Base-by-base conservation (phyloP, 371 early-diverging fungal species). In the Mucor mucedo region DNA sequence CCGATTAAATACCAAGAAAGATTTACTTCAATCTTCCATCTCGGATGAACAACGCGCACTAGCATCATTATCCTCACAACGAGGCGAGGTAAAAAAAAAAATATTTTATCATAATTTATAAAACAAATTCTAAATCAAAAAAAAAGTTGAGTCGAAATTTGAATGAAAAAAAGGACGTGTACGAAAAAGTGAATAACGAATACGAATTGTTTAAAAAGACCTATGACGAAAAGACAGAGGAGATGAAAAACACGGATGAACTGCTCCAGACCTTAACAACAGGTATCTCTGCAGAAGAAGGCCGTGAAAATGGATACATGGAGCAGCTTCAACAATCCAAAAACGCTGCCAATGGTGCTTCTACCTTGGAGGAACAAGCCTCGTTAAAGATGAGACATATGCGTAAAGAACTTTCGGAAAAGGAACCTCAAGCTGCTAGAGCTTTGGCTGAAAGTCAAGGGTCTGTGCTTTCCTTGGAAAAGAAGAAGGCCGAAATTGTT, bases 241-340 rank as follows among this genome's bases (percentile, higher is more conserved):
- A 90, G 45, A 84, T 93, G 42, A 82, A 87, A 29, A 86, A 84
- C 66, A 80, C 84, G 16, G 95, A 96, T 44, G 93, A 96, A 60
- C 79, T 98, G 38, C 72, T 97, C 10, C 95, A 95, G 66, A 92
- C 96, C 1, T 81, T 98, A 27, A 92, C 94, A 0, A 98, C 98
- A 0, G 99, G 99, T 38, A 77, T 98, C 16, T 84, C 97, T 3
- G 89, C 94, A 1, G 87, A 91, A 57, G 94, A 95, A 72, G 96
- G 97, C 4, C 90, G 92, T 57, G 95, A 97, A 62, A 93, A 89
- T 66, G 97, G 98, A 0, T 98, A 95, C 64, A 87, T 92, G 88
- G 93, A 96, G 68, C 97, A 97, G 69, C 72, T 98, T 8, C 91
- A 92, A 69, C 82, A 84, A 41, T 84, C 89, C 39, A 91, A 87